phyloP scores from a whole-genome alignment of 768 basidiomycete species.

The Tricholoma saponaceum region DNA sequence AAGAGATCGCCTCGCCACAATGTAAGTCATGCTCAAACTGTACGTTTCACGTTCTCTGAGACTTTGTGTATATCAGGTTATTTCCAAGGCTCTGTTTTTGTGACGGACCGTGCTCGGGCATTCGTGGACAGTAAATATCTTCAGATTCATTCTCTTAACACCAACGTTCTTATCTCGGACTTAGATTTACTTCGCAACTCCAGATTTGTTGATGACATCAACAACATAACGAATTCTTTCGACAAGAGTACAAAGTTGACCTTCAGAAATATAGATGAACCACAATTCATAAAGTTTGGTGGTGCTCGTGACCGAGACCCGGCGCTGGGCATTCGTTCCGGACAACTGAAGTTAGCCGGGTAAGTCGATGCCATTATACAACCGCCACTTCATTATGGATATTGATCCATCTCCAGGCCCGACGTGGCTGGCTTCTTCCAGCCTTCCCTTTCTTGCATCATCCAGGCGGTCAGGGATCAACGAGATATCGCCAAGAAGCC shows the following conservation, averaged over 20 bases:
- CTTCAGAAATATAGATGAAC: conserved; percentile 36
- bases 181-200: conserved; percentile 37
- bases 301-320: conserved; percentile 35
- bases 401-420: background rate
- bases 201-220: conserved; percentile 35
- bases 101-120: conserved; percentile 30
- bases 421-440: conserved; percentile 15
- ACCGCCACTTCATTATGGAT: background rate
- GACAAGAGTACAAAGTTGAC: conserved; percentile 44
- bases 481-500: background rate
- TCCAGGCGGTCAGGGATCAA: conserved; percentile 6
- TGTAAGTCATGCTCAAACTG: conserved; percentile 15
- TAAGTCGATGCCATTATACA: conserved; percentile 10
- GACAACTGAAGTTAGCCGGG: conserved; percentile 41
- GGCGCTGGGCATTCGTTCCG: conserved; percentile 35
- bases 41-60: conserved; percentile 15
- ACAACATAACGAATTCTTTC: conserved; percentile 38
- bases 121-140: conserved; percentile 30
- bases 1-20: conserved; percentile 29
- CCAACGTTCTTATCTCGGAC: background rate
- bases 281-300: conserved; percentile 46
- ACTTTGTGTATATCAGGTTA: conserved; percentile 24
- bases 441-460: conserved; percentile 15
- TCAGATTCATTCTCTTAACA: background rate
- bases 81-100: conserved; percentile 39